Conservation (phyloP, 805 yeast genomes). For the Saturnispora saitoi region DNA sequence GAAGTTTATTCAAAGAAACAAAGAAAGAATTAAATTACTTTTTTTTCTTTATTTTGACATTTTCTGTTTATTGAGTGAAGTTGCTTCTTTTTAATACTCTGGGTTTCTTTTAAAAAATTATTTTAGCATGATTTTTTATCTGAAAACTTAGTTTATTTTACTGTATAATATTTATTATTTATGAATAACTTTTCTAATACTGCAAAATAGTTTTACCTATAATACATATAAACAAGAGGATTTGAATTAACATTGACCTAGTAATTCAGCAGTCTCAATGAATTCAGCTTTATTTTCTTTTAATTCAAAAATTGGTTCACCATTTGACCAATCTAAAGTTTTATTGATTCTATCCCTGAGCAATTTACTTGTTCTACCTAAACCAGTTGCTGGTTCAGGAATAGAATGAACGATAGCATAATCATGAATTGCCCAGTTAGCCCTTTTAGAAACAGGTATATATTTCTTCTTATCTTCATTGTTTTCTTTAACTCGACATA, state of each 20-base stretch:
- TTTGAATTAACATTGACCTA: not conserved
- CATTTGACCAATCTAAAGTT: conserved; percentile 17
- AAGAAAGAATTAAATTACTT: not conserved
- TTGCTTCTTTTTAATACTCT: not conserved
- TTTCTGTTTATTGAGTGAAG: not conserved
- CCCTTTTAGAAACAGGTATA: conserved; percentile 7
- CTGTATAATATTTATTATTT: not conserved
- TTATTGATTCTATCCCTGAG: conserved; percentile 12
- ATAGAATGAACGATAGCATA: conserved; percentile 21
- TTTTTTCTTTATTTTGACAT: no score
- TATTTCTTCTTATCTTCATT: not conserved
- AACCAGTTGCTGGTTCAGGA: conserved; percentile 10
- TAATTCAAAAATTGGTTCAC: conserved; percentile 10
- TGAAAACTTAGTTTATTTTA: not conserved
- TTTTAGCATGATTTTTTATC: not conserved
- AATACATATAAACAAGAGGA: not conserved
- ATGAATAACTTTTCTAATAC: not conserved
- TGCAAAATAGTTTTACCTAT: not conserved
- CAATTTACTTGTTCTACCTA: conserved; percentile 10
- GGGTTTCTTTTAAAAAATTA: not conserved
- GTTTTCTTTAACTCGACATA: conserved; percentile 11
- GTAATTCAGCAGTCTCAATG: conserved; percentile 12
- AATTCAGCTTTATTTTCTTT: conserved; percentile 14
- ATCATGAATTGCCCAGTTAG: conserved; percentile 12
- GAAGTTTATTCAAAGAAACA: not conserved